Evolutionary conservation across 495 filamentous ascomycete genomes (phyloP), one percentile per base, ranked within the genome.

Genomic region (Penicilliopsis zonata): DNA sequence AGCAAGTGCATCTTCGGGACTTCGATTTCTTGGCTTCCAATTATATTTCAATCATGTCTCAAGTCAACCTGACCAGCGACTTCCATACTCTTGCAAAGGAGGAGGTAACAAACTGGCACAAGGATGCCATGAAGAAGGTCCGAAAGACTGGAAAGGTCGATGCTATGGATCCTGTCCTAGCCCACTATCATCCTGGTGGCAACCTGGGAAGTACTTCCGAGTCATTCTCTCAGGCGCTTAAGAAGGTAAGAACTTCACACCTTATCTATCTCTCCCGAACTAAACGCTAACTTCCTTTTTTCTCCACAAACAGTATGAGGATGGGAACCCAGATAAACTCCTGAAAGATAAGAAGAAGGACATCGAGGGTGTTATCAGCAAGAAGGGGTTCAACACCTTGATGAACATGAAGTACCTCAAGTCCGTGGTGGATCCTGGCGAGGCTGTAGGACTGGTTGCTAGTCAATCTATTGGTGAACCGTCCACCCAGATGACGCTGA

Each of bases 401-500:
- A 73, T 95, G 51, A 76, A 86, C 47, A 72, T 87, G 44, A 94
- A 95, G 52, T 96, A 96, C 50, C 64, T 96, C 42, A 84, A 80
- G 44, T 93, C 88, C 2, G 62, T 92, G 1, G 74, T 96, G n/a
- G 90, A 96, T 40, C 86, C 90, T 17, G 90, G 90, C 24, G 90
- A 99, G 57, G 86, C 92, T n/a, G 86, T 99, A 14, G 90, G 90
- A 32, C 87, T 99, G 42, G 82, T 96, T 24, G 90, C 90, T 28
- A 86, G 86, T 24, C 90, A 99, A 61, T 94, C 87, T 21, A 76
- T 99, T 30, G 90, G 90, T 46, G 92, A 96, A 53, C 90, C 92
- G 6, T 94, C 86, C 10, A 99, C 90, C 9, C 90, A 99, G 55
- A 96, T 99, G 92, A 99, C 90, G n/a, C 61, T 98, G 31, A 98